These are phyloP conservation scores for Fusarium transvaalense DNA, from an alignment of 2,329 filamentous ascomycete species.

Conservation along the genomic window DNA sequence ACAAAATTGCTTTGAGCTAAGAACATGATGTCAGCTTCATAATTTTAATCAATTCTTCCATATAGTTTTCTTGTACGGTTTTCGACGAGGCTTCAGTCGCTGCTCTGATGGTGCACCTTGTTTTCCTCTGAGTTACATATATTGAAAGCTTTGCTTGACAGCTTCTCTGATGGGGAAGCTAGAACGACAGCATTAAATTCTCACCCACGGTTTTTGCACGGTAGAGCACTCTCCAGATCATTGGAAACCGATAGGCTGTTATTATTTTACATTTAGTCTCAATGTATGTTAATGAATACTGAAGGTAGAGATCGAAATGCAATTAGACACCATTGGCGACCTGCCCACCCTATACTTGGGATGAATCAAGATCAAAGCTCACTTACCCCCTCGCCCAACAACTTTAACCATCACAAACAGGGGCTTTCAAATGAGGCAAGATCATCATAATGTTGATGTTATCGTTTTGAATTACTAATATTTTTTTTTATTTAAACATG, in stretches of 20 bases:
- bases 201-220: no score
- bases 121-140: no score
- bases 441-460: background rate
- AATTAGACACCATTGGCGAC: background rate
- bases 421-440: background rate
- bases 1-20: slow-evolving; percentile 19
- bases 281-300: background rate
- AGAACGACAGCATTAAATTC: no score
- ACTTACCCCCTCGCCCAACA: background rate
- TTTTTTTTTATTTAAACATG: background rate
- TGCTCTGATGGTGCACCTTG: background rate
- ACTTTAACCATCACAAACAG: background rate
- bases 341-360: slow-evolving; percentile 5
- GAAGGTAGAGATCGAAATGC: background rate
- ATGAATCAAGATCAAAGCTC: background rate
- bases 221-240: background rate
- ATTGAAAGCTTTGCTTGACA: no score
- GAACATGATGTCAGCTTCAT: background rate
- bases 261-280: background rate
- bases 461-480: background rate
- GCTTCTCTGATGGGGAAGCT: no score
- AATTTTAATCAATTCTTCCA: background rate
- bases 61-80: background rate
- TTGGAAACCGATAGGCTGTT: background rate
- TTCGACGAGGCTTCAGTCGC: background rate